Conservation (phyloP, 768 basidiomycete genomes). For the Naganishia onofrii region DNA sequence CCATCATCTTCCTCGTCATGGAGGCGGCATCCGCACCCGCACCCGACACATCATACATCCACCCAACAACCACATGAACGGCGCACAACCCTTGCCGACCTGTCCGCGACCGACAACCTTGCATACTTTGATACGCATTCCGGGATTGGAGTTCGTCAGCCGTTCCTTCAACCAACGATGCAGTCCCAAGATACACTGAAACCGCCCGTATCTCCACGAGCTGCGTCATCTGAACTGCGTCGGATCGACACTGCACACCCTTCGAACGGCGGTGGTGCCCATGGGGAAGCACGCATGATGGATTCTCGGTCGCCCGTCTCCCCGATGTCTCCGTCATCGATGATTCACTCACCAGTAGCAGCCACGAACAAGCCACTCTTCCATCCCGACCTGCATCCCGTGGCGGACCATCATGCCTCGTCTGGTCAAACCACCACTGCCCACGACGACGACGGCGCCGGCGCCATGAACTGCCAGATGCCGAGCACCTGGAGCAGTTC, state of each 20-base stretch:
- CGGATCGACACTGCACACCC: no score
- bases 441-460: no score
- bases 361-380: neutral
- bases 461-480: neutral
- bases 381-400: constrained; percentile 16
- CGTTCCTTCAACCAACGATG: neutral
- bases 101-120: neutral
- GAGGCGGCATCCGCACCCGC: neutral
- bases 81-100: neutral
- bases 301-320: neutral
- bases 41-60: no score
- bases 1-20: neutral
- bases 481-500: neutral
- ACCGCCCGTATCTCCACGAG: neutral
- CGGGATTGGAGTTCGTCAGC: neutral
- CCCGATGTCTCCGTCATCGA: neutral
- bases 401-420: constrained; percentile 6
- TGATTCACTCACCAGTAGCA: no score
- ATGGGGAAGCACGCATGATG: neutral
- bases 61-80: neutral
- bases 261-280: neutral
- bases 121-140: neutral
- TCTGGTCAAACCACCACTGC: no score
- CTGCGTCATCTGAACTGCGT: neutral
- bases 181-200: neutral